Conservation (phyloP, 257 asterid species). For the Rehmannia glutinosa region DNA sequence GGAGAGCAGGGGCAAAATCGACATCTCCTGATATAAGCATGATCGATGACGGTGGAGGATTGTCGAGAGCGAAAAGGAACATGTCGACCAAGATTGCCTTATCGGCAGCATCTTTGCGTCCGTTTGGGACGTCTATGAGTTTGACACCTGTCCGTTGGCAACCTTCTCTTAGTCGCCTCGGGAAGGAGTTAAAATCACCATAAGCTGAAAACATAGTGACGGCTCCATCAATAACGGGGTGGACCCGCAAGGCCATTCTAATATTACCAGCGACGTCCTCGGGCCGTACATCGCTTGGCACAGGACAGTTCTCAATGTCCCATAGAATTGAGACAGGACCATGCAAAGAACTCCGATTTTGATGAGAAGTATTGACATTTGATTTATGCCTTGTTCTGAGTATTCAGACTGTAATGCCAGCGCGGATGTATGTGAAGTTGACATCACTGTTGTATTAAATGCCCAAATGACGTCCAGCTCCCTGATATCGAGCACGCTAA, state of each 20-base stretch:
- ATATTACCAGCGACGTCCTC: conserved; percentile 91
- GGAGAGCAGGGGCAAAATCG: conserved; percentile 94
- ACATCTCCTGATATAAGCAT: conserved; percentile 96
- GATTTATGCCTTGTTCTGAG: conserved; percentile 29
- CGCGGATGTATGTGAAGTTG: conserved; percentile 31
- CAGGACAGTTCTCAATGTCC: conserved; percentile 98
- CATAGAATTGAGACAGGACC: conserved; percentile 85
- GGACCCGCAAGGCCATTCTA: conserved; percentile 72
- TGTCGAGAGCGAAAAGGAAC: conserved; percentile 95
- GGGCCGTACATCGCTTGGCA: conserved; percentile 80
- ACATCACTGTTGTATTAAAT: conserved; percentile 29
- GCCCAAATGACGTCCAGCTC: conserved; percentile 5
- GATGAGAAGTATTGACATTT: conserved; percentile 32
- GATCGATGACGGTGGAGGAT: conserved; percentile 86
- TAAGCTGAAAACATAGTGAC: conserved; percentile 80
- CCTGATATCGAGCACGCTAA: conserved; percentile 26
- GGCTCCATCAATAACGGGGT: conserved; percentile 70
- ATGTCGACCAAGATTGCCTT: conserved; percentile 92
- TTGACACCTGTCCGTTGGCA: conserved; percentile 95
- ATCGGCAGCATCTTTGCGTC: conserved; percentile 95
- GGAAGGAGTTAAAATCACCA: conserved; percentile 82
- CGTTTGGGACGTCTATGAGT: conserved; percentile 86
- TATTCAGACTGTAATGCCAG: conserved; percentile 27
- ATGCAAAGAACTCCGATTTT: conserved; percentile 22
- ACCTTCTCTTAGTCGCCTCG: conserved; percentile 85